Evolutionary conservation across 2,329 filamentous ascomycete genomes (phyloP).

Genomic region (Hyphodiscus sp.): DNA sequence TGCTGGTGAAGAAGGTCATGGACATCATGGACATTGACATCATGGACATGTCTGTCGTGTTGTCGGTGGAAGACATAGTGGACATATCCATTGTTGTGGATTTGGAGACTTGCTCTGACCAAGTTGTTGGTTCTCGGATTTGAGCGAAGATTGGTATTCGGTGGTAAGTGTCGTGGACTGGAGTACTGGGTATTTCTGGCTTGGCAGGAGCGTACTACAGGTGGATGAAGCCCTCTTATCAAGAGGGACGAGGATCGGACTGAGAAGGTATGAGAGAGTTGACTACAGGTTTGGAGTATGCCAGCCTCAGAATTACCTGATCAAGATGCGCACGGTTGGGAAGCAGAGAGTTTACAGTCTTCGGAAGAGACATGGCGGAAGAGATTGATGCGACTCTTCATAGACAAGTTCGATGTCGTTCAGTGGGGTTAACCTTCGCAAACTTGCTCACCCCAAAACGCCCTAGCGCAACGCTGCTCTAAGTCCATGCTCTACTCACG

Average conservation of each 20-base stretch:
- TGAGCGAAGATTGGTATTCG: neutral
- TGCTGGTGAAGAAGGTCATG: conserved; percentile 60
- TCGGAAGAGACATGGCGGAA: neutral
- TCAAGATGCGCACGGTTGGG: neutral
- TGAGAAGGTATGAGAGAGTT: conserved; percentile 16
- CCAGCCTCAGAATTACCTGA: neutral
- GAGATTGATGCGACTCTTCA: neutral
- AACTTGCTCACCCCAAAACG: neutral
- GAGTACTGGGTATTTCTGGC: neutral
- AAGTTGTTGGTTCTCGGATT: neutral
- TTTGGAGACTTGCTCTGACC: neutral
- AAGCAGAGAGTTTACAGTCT: neutral
- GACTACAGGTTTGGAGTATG: neutral
- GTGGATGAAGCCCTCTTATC: neutral
- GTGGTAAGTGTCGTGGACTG: neutral
- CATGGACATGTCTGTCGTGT: conserved; percentile 48
- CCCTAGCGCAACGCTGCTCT: neutral
- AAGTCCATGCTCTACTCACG: neutral
- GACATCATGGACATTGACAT: conserved; percentile 38
- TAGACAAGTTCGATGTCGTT: neutral
- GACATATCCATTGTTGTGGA: conserved; percentile 12
- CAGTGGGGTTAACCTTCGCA: neutral
- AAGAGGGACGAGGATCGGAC: conserved; percentile 1
- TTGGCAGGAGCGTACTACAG: conserved; percentile 4
- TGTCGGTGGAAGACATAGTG: conserved; percentile 24